Evolutionary conservation across 768 basidiomycete species (phyloP).

Genomic region (Rhizopogon vulgaris): DNA sequence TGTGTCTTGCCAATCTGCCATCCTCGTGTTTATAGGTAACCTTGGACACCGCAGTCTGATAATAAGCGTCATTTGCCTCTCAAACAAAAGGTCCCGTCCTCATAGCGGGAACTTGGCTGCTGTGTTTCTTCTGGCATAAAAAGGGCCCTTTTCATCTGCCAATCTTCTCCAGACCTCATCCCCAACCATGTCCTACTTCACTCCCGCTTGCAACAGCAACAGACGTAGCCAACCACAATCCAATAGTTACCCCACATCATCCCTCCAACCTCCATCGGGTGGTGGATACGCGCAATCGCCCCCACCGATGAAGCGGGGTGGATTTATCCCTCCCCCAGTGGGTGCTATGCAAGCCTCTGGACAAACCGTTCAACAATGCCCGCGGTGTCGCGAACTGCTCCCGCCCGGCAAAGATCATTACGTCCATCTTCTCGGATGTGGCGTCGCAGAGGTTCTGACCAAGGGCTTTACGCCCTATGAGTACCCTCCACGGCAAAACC

Average conservation of each 20-base stretch:
- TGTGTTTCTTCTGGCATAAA: background rate
- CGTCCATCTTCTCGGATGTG: constrained; percentile 10
- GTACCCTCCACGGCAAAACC: background rate
- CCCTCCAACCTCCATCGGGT: background rate
- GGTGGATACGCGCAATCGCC: background rate
- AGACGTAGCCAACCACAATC: background rate
- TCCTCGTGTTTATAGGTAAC: constrained; percentile 1
- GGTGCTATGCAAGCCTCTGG: background rate
- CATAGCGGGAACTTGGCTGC: background rate
- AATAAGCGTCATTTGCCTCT: background rate
- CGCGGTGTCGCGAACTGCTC: constrained; percentile 10
- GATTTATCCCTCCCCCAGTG: constrained; percentile 2
- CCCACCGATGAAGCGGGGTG: background rate
- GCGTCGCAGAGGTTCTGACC: constrained; percentile 7
- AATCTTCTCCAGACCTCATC: background rate
- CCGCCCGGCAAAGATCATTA: constrained; percentile 6
- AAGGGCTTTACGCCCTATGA: constrained; percentile 11
- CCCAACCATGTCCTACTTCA: constrained; percentile 1
- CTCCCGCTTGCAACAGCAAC: background rate
- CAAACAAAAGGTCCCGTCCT: background rate
- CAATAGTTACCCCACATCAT: background rate
- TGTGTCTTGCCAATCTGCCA: background rate
- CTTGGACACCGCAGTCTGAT: background rate
- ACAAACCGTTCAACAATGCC: constrained; percentile 1
- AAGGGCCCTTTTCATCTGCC: background rate